phyloP scores from a whole-genome alignment of 2,329 filamentous ascomycete species.

The Phaeosphaeria sp. region DNA sequence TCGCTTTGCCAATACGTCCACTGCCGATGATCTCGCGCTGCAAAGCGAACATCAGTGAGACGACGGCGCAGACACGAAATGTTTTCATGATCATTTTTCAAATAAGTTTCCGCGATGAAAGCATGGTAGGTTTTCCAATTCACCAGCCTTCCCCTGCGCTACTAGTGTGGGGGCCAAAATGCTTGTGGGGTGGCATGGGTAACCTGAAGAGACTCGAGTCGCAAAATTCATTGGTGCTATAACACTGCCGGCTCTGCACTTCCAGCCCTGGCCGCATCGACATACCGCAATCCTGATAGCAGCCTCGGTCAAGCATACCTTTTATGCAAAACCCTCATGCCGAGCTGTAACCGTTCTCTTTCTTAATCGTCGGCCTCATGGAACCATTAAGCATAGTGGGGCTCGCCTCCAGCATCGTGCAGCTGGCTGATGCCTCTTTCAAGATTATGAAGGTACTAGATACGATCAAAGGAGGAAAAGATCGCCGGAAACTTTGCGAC shows the following conservation, averaged over 20 bases:
- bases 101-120: no score
- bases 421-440: constrained; percentile 1
- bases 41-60: background rate
- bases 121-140: no score
- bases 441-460: background rate
- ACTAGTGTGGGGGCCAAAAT: background rate
- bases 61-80: background rate
- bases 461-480: background rate
- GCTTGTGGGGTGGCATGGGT: background rate
- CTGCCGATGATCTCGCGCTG: background rate
- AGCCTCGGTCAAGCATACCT: background rate
- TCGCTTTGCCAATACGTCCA: background rate
- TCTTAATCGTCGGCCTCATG: background rate
- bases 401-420: background rate
- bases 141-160: background rate
- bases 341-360: background rate
- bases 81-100: no score
- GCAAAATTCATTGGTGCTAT: background rate
- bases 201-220: background rate
- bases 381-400: background rate
- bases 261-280: background rate
- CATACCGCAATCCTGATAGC: background rate
- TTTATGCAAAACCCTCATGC: background rate
- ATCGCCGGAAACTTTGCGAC: background rate
- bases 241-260: background rate